These are phyloP conservation scores for Hygrocybe coccinea DNA, from an alignment of 768 basidiomycete species.

Conservation along the genomic window DNA sequence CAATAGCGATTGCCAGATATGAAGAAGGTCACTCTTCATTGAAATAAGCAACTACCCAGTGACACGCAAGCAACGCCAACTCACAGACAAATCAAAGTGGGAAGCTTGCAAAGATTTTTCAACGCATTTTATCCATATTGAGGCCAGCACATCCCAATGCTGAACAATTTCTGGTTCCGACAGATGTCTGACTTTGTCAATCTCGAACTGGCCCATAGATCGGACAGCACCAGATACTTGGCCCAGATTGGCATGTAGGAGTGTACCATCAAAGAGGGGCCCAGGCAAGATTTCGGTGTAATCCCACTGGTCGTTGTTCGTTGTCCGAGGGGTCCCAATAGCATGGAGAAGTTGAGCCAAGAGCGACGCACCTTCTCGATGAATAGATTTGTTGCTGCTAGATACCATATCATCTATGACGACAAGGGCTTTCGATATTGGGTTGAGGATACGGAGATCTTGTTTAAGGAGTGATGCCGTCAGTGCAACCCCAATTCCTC, in stretches of 20 bases:
- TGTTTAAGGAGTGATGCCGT: constrained; percentile 34
- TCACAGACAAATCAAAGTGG: constrained; percentile 9
- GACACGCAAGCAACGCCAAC: neutral
- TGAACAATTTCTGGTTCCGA: constrained; percentile 35
- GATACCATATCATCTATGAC: constrained; percentile 38
- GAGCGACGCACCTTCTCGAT: constrained; percentile 31
- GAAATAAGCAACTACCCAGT: neutral
- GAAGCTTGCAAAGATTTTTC: constrained; percentile 6
- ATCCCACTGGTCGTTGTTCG: constrained; percentile 6
- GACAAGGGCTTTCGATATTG: constrained; percentile 33
- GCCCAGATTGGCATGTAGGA: constrained; percentile 23
- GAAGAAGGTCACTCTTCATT: constrained; percentile 36
- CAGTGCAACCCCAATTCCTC: constrained; percentile 42
- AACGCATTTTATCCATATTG: constrained; percentile 34
- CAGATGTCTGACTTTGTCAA: constrained; percentile 28
- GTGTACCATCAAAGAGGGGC: constrained; percentile 43
- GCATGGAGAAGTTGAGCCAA: constrained; percentile 33
- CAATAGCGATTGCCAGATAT: constrained; percentile 55
- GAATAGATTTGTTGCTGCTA: constrained; percentile 20
- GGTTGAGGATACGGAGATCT: constrained; percentile 5
- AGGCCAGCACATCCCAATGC: constrained; percentile 37
- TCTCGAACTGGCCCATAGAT: constrained; percentile 21
- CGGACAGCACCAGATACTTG: constrained; percentile 24
- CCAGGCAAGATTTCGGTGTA: constrained; percentile 25
- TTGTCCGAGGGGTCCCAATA: constrained; percentile 20